Evolutionary conservation across 331 rosid species (phyloP).

Genomic region (Ulmus americana): DNA sequence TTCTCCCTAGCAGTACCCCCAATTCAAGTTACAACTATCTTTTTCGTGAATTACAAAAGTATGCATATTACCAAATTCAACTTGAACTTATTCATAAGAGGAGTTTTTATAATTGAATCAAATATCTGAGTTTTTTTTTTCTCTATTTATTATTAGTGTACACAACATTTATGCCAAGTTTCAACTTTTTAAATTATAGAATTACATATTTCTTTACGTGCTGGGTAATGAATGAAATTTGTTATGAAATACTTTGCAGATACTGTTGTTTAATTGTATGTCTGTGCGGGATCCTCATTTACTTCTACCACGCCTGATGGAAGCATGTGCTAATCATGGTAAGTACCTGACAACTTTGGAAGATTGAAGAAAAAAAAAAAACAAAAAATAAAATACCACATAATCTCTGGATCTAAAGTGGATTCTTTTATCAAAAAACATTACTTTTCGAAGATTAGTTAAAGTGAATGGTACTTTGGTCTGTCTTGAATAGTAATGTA

Average conservation of each 20-base stretch:
- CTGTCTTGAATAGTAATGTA: not conserved
- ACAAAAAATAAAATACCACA: slow-evolving; percentile 14
- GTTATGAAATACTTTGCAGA: slow-evolving; percentile 39
- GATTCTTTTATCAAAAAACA: not conserved
- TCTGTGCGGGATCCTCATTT: slow-evolving; percentile 79
- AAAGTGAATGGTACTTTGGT: slow-evolving; percentile 3
- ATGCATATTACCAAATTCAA: not conserved
- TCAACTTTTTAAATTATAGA: not conserved
- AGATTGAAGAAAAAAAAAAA: too few species aligned
- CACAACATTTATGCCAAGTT: not conserved
- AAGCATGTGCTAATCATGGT: slow-evolving; percentile 85
- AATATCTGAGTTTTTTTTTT: not conserved
- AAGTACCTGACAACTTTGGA: slow-evolving; percentile 19
- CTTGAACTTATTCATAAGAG: not conserved
- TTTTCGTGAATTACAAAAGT: too few species aligned
- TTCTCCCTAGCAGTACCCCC: not conserved
- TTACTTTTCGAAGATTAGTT: not conserved
- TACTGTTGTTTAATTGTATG: slow-evolving; percentile 91
- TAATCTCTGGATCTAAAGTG: slow-evolving; percentile 1
- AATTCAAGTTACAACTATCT: too few species aligned
- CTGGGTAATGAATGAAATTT: slow-evolving; percentile 17
- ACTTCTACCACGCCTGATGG: slow-evolving; percentile 77
- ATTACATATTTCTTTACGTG: slow-evolving; percentile 19
- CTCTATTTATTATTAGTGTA: not conserved
- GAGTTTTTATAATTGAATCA: not conserved